Conservation (phyloP, 2,329 filamentous ascomycete species). For the Tolypocladium pustulatum region DNA sequence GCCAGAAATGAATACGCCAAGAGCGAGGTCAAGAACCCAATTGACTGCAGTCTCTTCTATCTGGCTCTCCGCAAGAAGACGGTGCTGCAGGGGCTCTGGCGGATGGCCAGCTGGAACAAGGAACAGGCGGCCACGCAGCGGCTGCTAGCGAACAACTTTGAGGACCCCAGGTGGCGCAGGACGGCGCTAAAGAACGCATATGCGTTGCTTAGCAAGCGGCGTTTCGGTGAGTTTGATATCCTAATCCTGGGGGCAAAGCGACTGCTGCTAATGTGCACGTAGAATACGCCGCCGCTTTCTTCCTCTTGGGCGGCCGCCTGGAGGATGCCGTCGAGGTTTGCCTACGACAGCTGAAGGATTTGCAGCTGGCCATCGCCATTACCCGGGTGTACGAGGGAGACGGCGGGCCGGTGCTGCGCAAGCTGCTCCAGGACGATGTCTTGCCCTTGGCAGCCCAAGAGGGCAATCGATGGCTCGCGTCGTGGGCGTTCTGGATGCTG, state of each 20-base stretch:
- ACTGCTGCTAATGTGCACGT: not conserved
- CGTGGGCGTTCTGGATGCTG: constrained; percentile 93
- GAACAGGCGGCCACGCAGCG: constrained; percentile 75
- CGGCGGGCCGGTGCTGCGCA: constrained; percentile 59
- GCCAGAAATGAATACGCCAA: constrained; percentile 91
- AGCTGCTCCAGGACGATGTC: constrained; percentile 70
- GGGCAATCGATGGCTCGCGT: constrained; percentile 87
- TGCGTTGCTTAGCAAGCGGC: constrained; percentile 78
- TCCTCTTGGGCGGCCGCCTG: constrained; percentile 77
- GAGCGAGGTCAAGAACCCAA: constrained; percentile 75
- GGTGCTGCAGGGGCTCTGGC: constrained; percentile 83
- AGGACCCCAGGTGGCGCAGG: constrained; percentile 76
- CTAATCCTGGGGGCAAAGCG: not conserved
- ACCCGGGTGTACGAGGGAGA: constrained; percentile 84
- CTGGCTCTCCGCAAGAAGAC: constrained; percentile 84
- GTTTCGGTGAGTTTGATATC: constrained; percentile 52
- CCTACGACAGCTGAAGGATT: constrained; percentile 74
- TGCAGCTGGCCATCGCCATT: constrained; percentile 83
- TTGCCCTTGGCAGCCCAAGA: constrained; percentile 66
- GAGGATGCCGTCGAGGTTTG: constrained; percentile 81
- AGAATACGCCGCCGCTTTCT: constrained; percentile 95
- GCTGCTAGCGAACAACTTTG: constrained; percentile 83
- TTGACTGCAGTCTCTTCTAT: constrained; percentile 87
- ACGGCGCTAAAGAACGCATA: constrained; percentile 94
- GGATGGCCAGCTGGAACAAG: constrained; percentile 81